A percentile compares a stretch with the other conserved stretches of the same genome.
Evolutionary conservation across 2,329 filamentous ascomycete species (phyloP).

Genomic region (Curvularia sp.): DNA sequence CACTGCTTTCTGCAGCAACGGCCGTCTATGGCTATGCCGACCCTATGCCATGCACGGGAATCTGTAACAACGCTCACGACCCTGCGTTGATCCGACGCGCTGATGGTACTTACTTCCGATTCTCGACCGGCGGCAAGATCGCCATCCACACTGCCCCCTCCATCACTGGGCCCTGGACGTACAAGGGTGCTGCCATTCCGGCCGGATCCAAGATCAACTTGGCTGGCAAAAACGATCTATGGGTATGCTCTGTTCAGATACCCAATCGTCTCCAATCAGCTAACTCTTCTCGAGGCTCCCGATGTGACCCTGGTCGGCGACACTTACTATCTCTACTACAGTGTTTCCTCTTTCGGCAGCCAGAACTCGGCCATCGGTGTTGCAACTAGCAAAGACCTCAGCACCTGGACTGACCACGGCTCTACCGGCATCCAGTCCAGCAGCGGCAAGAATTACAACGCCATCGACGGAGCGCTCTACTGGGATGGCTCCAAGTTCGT

Average conservation of each 20-base stretch:
- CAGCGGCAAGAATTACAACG: constrained; percentile 53
- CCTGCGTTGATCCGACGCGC: constrained; percentile 57
- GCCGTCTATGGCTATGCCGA: constrained; percentile 48
- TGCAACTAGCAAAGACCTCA: constrained; percentile 58
- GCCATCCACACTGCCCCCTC: constrained; percentile 57
- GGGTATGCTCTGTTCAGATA: constrained; percentile 48
- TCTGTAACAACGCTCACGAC: constrained; percentile 57
- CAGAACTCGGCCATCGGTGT: constrained; percentile 69
- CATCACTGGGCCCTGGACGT: constrained; percentile 60
- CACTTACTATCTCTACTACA: constrained; percentile 71
- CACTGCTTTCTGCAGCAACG: constrained; percentile 26
- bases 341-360: constrained; percentile 67
- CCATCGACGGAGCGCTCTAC: constrained; percentile 61
- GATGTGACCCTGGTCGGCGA: constrained; percentile 65
- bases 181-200: constrained; percentile 56
- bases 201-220: constrained; percentile 56
- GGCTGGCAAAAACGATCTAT: constrained; percentile 57
- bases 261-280: neutral
- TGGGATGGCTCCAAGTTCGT: constrained; percentile 54
- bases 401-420: constrained; percentile 67
- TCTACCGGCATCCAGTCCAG: constrained; percentile 57
- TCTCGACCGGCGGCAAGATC: constrained; percentile 60
- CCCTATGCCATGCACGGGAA: constrained; percentile 51
- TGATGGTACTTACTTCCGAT: constrained; percentile 61
- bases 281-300: constrained; percentile 60